Evolutionary conservation across 2,329 filamentous ascomycete species (phyloP), one percentile per base, ranked within the genome.

Genomic region (Grosmannia penicillata): DNA sequence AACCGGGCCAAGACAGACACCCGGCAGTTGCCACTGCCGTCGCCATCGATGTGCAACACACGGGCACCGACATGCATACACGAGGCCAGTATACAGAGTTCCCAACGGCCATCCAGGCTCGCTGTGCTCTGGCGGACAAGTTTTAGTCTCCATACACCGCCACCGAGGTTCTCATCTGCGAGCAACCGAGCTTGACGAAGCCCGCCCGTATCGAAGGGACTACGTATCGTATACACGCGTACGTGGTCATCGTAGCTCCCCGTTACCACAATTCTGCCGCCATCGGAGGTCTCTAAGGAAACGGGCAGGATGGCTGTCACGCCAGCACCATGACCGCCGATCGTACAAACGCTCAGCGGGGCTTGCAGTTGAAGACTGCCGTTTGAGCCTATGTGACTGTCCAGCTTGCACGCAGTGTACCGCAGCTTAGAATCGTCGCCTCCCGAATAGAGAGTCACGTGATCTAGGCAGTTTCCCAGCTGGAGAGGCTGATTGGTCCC

Each of bases 181-280:
- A 86, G 66, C 3, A 78, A 58, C 24, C 63, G 63, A 1, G 61
- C 56, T 33, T 59, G 62, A 36, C 59, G 57, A 37, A 54, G 47
- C 18, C 62, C 53, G 46, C 66, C 63, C 0, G 58, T 57, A 22
- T 50, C 46, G 29, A 60, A 49, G 3, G 59, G 55, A 10, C 64
- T 58, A 21, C 60, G 54, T 10, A 74, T 59, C 1, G 66, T 55
- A 35, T 82, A 68, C 2, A 94, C 63, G 11, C 89, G 73, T 15
- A 96, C 63, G 43, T 69, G 65, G 49, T 96, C 87, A 50, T 96
- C 91, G 52, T 96, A 98, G 52, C 84, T 93, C 4, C 91, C 91
- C 0, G 87, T 95, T 3, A 94, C 51, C 3, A 93, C 56, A 5
- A 91, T 51, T 4, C 66, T 63, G 1, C 65, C 63, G 4, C 61